A percentile compares a stretch with the other conserved stretches of the same genome.
phyloP scores from a whole-genome alignment of 169 alveolate genomes.

The Eimeria brunetti region DNA sequence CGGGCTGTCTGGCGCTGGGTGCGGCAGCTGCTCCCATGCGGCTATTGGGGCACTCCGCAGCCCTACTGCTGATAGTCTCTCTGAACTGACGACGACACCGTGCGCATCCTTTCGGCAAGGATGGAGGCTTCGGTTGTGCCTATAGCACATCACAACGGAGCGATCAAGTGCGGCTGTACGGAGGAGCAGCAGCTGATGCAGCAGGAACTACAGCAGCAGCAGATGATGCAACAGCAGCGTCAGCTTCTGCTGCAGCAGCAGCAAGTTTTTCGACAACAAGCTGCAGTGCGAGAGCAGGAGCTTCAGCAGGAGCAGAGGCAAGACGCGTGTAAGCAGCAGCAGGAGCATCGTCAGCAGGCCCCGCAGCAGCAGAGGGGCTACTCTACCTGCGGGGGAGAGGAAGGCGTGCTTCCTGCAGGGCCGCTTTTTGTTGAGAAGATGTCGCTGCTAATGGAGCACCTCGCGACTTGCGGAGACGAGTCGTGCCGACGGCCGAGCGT shows the following conservation, averaged over 20 bases:
- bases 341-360: slow-evolving; percentile 42
- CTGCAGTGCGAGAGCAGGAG: slow-evolving; percentile 5
- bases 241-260: slow-evolving; percentile 5
- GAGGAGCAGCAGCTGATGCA: slow-evolving; percentile 33
- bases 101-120: neutral
- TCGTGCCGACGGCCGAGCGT: slow-evolving; percentile 62
- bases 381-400: slow-evolving; percentile 69
- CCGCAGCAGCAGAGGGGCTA: slow-evolving; percentile 48
- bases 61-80: slow-evolving; percentile 23
- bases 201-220: slow-evolving; percentile 37
- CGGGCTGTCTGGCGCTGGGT: neutral
- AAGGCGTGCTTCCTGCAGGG: slow-evolving; percentile 67
- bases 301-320: slow-evolving; percentile 44
- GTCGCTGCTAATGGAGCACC: slow-evolving; percentile 60
- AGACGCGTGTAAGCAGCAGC: slow-evolving; percentile 43
- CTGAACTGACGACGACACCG: neutral
- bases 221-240: slow-evolving; percentile 37
- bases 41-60: slow-evolving; percentile 15
- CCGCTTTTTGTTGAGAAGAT: slow-evolving; percentile 71
- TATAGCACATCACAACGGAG: slow-evolving; percentile 15
- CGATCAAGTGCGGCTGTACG: slow-evolving; percentile 28
- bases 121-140: slow-evolving; percentile 52
- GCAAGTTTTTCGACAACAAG: slow-evolving; percentile 19
- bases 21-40: slow-evolving; percentile 56
- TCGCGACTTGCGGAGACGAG: slow-evolving; percentile 63